A percentile compares a stretch with the other conserved stretches of the same genome.
phyloP scores from a whole-genome alignment of 805 yeast genomes.

The Starmerella potacharoeniae region DNA sequence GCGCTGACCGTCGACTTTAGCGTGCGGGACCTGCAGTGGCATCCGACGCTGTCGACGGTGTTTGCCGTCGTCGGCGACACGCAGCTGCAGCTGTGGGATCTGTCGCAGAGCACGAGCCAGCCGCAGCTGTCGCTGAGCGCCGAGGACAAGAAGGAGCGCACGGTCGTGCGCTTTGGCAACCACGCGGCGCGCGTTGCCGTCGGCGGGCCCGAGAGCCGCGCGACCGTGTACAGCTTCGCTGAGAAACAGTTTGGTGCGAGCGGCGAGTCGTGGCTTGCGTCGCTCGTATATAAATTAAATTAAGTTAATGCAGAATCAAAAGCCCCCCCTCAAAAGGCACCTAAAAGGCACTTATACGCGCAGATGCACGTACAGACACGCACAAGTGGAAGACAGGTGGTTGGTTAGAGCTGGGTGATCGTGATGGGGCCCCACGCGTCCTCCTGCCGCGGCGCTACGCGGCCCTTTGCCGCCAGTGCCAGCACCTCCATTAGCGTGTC shows the following conservation, averaged over 20 bases:
- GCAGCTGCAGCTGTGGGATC: conserved; percentile 15
- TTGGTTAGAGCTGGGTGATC: conserved; percentile 1
- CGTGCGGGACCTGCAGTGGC: conserved; percentile 12
- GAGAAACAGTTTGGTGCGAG: conserved; percentile 2
- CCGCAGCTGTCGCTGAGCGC: conserved; percentile 1
- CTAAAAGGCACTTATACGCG: too few relatives aligned
- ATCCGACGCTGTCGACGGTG: conserved; percentile 9
- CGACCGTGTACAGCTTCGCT: background rate
- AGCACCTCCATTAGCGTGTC: conserved; percentile 18
- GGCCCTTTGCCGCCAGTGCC: conserved; percentile 12
- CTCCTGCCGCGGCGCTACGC: conserved; percentile 6
- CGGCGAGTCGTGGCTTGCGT: conserved; percentile 4
- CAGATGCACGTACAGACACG: too few relatives aligned
- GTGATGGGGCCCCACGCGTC: conserved; percentile 12
- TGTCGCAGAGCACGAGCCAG: conserved; percentile 7
- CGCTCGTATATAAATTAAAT: background rate
- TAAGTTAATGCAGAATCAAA: background rate
- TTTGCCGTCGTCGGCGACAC: conserved; percentile 13
- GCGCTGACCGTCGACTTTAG: conserved; percentile 6
- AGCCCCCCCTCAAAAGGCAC: too few relatives aligned
- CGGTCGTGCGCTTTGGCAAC: background rate
- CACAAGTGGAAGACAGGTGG: too few relatives aligned
- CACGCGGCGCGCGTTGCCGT: background rate
- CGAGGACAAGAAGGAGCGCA: background rate
- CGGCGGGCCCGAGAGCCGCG: background rate